phyloP scores from a whole-genome alignment of 768 basidiomycete genomes.

The Tylopilus rubrobrunneus region DNA sequence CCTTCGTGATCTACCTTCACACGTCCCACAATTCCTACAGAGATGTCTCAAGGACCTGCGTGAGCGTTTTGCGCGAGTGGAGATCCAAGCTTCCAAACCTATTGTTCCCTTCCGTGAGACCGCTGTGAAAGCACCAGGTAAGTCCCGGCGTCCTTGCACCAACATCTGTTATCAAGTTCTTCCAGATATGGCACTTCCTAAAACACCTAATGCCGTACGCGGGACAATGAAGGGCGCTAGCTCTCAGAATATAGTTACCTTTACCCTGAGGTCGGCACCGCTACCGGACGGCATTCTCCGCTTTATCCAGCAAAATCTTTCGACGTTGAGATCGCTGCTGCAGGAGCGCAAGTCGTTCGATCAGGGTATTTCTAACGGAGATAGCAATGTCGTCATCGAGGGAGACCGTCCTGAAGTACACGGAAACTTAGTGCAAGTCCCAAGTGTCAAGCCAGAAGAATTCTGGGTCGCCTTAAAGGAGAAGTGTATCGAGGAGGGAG shows the following conservation, averaged over 20 bases:
- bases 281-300: constrained; percentile 67
- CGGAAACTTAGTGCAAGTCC: constrained; percentile 57
- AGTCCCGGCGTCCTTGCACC: neutral
- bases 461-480: constrained; percentile 75
- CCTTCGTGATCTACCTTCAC: neutral
- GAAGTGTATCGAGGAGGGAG: constrained; percentile 61
- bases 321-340: constrained; percentile 58
- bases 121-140: constrained; percentile 75
- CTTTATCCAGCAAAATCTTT: constrained; percentile 74
- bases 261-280: constrained; percentile 79
- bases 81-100: constrained; percentile 90
- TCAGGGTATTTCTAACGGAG: constrained; percentile 19
- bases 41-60: constrained; percentile 94
- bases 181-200: constrained; percentile 84
- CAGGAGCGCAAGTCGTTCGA: constrained; percentile 43
- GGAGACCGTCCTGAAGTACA: constrained; percentile 41
- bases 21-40: constrained; percentile 37
- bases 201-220: constrained; percentile 61
- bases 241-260: constrained; percentile 68
- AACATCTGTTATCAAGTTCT: neutral
- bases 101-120: constrained; percentile 99
- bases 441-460: constrained; percentile 64
- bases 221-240: constrained; percentile 76
- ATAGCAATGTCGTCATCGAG: constrained; percentile 23
- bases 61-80: constrained; percentile 90